Conservation (phyloP, 2,329 filamentous ascomycete species). For the Diaporthe eres region DNA sequence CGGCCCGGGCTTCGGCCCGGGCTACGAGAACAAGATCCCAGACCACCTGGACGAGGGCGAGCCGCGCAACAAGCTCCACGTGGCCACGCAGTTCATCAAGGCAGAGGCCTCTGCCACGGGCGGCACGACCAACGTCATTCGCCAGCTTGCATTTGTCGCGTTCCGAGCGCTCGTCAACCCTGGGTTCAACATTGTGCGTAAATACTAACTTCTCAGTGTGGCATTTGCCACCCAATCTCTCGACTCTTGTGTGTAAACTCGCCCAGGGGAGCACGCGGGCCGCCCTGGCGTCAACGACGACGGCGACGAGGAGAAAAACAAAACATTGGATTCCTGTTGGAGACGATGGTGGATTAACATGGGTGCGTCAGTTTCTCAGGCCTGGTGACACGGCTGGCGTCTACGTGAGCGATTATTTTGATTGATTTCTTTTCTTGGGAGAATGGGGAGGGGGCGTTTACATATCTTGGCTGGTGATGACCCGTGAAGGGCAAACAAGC, state of each 20-base stretch:
- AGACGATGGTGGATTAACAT: neutral
- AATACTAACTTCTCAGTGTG: neutral
- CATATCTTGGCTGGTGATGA: neutral
- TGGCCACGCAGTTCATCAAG: conserved; percentile 79
- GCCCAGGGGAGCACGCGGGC: neutral
- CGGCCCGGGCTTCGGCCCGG: conserved; percentile 74
- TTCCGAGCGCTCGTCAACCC: conserved; percentile 71
- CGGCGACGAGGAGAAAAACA: neutral
- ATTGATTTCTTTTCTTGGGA: neutral
- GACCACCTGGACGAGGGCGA: conserved; percentile 77
- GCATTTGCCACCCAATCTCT: neutral
- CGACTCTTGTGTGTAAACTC: neutral
- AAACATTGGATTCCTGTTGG: neutral
- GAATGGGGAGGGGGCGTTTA: neutral
- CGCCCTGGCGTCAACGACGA: neutral
- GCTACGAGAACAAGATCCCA: conserved; percentile 68
- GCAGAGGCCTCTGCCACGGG: conserved; percentile 73
- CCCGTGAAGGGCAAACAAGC: neutral
- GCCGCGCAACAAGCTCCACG: conserved; percentile 75
- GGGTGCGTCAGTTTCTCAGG: neutral
- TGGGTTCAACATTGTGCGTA: conserved; percentile 64
- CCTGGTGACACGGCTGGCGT: neutral
- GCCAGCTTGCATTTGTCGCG: conserved; percentile 78
- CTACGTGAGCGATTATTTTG: conserved; percentile 5
- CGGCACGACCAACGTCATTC: conserved; percentile 82